phyloP scores from a whole-genome alignment of 1,284 basidiomycete species.

The Ustilago vetiveriae region DNA sequence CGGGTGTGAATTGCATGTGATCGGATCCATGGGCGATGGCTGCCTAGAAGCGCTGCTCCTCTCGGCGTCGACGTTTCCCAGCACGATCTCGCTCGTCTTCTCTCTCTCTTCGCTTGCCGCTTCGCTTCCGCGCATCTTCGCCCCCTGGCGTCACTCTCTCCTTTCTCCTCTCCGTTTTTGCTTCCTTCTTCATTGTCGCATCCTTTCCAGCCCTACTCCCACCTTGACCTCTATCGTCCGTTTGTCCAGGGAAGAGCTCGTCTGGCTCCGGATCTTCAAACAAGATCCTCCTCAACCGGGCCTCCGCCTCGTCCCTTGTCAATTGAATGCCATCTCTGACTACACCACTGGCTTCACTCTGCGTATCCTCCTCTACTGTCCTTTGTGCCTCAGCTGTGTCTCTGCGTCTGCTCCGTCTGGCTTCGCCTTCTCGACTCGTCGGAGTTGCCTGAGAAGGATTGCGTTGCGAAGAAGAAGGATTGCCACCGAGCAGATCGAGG shows the following conservation, averaged over 20 bases:
- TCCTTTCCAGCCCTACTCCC: no score
- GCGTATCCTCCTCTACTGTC: neutral
- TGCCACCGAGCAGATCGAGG: slow-evolving; percentile 6
- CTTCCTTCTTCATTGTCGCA: neutral
- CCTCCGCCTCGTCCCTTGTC: slow-evolving; percentile 25
- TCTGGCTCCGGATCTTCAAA: slow-evolving; percentile 11
- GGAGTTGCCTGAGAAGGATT: neutral
- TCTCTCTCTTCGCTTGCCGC: neutral
- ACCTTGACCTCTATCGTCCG: slow-evolving; percentile 1
- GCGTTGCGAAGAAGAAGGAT: neutral
- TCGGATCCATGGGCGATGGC: no score
- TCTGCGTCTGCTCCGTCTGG: neutral
- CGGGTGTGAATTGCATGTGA: no score
- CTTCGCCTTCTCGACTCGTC: neutral
- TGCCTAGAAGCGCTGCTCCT: neutral
- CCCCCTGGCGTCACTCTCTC: neutral
- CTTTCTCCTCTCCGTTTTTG: neutral
- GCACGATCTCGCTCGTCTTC: neutral
- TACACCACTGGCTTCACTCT: neutral
- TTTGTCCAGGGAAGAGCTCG: no score
- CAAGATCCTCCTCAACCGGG: slow-evolving; percentile 14
- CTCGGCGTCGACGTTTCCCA: neutral
- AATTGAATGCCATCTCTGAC: slow-evolving; percentile 4
- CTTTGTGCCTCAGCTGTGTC: neutral
- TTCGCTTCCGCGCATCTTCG: neutral